Conservation (phyloP, 371 early-diverging fungal genomes). For the Mucor indicus region DNA sequence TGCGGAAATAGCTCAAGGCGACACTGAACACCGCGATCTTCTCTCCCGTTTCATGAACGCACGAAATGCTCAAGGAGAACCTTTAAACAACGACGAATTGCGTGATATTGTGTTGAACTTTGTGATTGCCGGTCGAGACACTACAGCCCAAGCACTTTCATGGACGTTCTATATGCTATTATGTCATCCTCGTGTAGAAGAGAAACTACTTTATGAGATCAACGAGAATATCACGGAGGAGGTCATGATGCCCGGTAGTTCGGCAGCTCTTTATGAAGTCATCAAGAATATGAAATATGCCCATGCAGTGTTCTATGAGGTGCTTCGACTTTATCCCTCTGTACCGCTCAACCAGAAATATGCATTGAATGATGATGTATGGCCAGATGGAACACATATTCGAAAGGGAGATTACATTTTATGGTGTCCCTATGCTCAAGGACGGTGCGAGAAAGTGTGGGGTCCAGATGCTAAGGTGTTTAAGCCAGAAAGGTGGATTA, state of each 20-base stretch:
- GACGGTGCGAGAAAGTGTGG: slow-evolving; percentile 53
- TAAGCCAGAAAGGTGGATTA: slow-evolving; percentile 63
- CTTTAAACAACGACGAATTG: slow-evolving; percentile 49
- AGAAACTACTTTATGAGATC: slow-evolving; percentile 59
- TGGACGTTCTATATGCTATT: slow-evolving; percentile 67
- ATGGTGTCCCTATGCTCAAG: slow-evolving; percentile 58
- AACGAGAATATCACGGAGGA: slow-evolving; percentile 24
- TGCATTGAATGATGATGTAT: slow-evolving; percentile 61
- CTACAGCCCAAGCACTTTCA: slow-evolving; percentile 70
- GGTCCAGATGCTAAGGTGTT: slow-evolving; percentile 58
- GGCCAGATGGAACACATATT: slow-evolving; percentile 67
- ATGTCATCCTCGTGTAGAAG: slow-evolving; percentile 50
- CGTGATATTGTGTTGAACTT: slow-evolving; percentile 71
- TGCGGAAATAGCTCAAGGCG: slow-evolving; percentile 31
- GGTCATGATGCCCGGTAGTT: slow-evolving; percentile 20
- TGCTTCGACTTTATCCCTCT: slow-evolving; percentile 66
- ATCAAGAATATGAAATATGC: slow-evolving; percentile 54
- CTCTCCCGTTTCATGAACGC: slow-evolving; percentile 62
- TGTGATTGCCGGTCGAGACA: slow-evolving; percentile 66
- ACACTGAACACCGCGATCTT: slow-evolving; percentile 47
- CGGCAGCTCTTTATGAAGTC: slow-evolving; percentile 36
- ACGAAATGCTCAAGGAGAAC: slow-evolving; percentile 48
- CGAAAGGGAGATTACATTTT: slow-evolving; percentile 50
- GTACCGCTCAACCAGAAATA: slow-evolving; percentile 68
- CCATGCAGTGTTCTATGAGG: slow-evolving; percentile 60